Percentiles rank a stretch among this genome's conserved stretches.
Conservation (phyloP, 768 basidiomycete genomes). For the Psilocybe cubensis region DNA sequence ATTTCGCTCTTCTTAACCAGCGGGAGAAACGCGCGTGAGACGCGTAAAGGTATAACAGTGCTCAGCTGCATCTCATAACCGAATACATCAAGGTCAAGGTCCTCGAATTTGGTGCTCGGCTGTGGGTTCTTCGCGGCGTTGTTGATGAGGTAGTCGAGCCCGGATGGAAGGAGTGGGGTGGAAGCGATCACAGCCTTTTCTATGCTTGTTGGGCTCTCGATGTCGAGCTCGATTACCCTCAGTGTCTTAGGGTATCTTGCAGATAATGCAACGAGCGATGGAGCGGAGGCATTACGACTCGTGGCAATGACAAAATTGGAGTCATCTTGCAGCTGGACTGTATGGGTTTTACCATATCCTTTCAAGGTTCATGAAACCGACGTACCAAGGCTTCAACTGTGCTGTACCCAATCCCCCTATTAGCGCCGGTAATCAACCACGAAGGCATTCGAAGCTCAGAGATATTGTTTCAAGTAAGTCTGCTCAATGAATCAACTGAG, state of each 20-base stretch:
- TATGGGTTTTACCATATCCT: neutral
- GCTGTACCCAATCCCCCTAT: conserved; percentile 25
- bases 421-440: conserved; percentile 29
- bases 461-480: too few relatives aligned
- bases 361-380: neutral
- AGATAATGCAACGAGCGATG: conserved; percentile 15
- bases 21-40: conserved; percentile 25
- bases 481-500: too few relatives aligned
- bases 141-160: conserved; percentile 25
- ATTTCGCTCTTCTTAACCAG: conserved; percentile 20
- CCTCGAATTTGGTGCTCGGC: conserved; percentile 19
- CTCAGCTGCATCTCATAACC: conserved; percentile 22
- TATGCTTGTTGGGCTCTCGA: conserved; percentile 19
- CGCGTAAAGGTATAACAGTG: conserved; percentile 20
- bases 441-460: too few relatives aligned
- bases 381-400: conserved; percentile 21
- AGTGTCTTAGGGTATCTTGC: conserved; percentile 17
- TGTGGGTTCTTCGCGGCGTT: conserved; percentile 23
- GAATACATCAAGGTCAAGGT: conserved; percentile 21
- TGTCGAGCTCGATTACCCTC: conserved; percentile 21
- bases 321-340: conserved; percentile 22
- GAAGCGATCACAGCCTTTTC: conserved; percentile 16
- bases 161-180: conserved; percentile 21
- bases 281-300: conserved; percentile 13
- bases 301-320: conserved; percentile 27